Percentiles rank a stretch among this genome's conserved stretches.
These are phyloP conservation scores for Chrysanthemum lavandulifolium DNA, from an alignment of 129 eudicot species.

Conservation along the genomic window DNA sequence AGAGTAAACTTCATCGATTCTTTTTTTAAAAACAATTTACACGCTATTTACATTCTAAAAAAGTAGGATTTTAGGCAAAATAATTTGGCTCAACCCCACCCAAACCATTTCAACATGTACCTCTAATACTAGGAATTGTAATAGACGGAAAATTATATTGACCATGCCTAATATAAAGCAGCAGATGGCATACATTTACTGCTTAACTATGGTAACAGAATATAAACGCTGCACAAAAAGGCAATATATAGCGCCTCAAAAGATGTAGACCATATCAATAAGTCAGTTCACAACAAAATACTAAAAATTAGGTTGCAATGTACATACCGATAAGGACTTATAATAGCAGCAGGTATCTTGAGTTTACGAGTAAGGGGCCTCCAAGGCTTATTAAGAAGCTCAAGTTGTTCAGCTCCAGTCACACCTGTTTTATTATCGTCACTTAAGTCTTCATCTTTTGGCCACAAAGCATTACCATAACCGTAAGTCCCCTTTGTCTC, in stretches of 20 bases:
- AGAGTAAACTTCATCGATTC: not conserved
- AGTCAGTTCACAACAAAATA: not conserved
- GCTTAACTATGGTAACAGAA: not conserved
- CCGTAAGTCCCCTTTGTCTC: slow-evolving; percentile 78
- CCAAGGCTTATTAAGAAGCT: slow-evolving; percentile 76
- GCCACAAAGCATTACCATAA: slow-evolving; percentile 85
- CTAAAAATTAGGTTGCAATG: not conserved
- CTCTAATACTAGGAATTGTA: not conserved
- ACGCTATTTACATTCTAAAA: not conserved
- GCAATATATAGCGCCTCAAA: not conserved
- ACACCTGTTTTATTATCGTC: slow-evolving; percentile 34
- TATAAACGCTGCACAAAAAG: not conserved
- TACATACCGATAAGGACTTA: slow-evolving; percentile 75
- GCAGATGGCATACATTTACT: not conserved
- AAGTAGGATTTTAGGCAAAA: not conserved
- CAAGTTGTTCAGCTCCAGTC: slow-evolving; percentile 40
- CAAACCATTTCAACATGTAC: not conserved
- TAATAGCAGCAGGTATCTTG: slow-evolving; percentile 66
- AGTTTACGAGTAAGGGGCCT: slow-evolving; percentile 73
- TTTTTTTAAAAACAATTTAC: not conserved
- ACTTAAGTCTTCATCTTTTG: slow-evolving; percentile 48
- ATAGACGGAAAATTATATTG: not conserved
- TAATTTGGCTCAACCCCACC: not conserved
- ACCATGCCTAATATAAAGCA: not conserved
- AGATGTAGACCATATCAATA: not conserved